Base-by-base conservation (phyloP, 2,329 filamentous ascomycete genomes). In the Pseudogymnoascus sp. region DNA sequence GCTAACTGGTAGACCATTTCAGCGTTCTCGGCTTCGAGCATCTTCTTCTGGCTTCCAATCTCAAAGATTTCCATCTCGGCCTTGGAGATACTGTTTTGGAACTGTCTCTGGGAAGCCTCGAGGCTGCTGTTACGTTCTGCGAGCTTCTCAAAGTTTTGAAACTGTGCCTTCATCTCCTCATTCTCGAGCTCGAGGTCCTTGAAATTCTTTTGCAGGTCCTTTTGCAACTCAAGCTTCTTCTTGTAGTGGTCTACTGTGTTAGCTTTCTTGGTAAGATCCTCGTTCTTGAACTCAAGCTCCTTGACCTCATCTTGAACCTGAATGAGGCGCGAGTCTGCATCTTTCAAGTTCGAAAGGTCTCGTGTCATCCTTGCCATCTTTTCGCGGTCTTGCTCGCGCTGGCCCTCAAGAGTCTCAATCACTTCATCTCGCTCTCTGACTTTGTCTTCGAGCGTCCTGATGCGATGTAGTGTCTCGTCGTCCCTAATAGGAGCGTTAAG, bases 321-420 rank as follows among this genome's bases (percentile, higher is more conserved):
- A 60, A 82, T 78, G 1, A 79, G 75, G 60, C 79, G 77, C 40
- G 79, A 76, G 35, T 79, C 70, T 74, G 79, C 61, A 73, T 74
- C 59, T 21, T 75, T 76, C 31, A 84, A 72, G 40, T 74, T 73
- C 59, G 75, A 72, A 36, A 84, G 77, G 65, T 85, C 82, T 64
- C 76, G 76, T 60, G 76, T 72, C 33, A 82, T 70, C 29, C 73
- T 76, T 45, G 77, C 75, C 66, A 76, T 70, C 2, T 75, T 72
- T 13, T 75, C 71, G 15, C 75, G 74, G 64, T 80, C 73, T 33
- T 80, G 77, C 62, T 88, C 82, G 9, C 87, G 74, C 67, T 89
- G 82, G 18, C 81, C 80, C 71, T 92, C 89, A 67, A 90, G 83
- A 25, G 79, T 82, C 39, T 85, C 84, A 69, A 92, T 92, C 59